Percentiles rank a stretch among this genome's conserved stretches.
These are phyloP conservation scores for Coniophora puteana DNA, from an alignment of 1,284 basidiomycete species.

Conservation along the genomic window DNA sequence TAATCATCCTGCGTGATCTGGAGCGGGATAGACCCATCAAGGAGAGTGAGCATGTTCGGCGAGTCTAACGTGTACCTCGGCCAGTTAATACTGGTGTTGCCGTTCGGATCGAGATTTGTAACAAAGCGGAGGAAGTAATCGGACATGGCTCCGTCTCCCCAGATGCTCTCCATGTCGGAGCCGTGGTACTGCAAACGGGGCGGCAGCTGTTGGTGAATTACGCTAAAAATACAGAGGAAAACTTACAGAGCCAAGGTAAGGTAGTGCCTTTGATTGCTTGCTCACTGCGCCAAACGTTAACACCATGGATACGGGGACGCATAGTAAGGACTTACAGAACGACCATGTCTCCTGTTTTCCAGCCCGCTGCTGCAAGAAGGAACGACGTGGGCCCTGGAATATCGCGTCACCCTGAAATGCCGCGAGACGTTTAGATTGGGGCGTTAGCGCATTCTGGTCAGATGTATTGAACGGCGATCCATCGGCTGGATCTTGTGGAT, in stretches of 20 bases:
- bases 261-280: slow-evolving; percentile 15
- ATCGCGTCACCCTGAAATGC: slow-evolving; percentile 23
- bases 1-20: slow-evolving; percentile 28
- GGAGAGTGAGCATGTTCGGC: slow-evolving; percentile 19
- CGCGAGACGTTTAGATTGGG: slow-evolving; percentile 26
- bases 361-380: slow-evolving; percentile 16
- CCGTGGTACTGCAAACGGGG: slow-evolving; percentile 11
- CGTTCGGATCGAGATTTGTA: slow-evolving; percentile 20
- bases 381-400: slow-evolving; percentile 24
- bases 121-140: slow-evolving; percentile 24
- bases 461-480: slow-evolving; percentile 23
- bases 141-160: slow-evolving; percentile 12
- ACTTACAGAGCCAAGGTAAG: slow-evolving; percentile 18
- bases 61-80: slow-evolving; percentile 15
- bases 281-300: slow-evolving; percentile 23
- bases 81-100: slow-evolving; percentile 13
- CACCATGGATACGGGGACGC: too few relatives aligned
- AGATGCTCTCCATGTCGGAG: slow-evolving; percentile 13
- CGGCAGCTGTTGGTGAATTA: too few relatives aligned
- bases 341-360: slow-evolving; percentile 27
- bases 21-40: slow-evolving; percentile 18
- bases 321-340: slow-evolving; percentile 27
- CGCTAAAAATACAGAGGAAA: background rate
- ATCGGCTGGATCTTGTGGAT: slow-evolving; percentile 18
- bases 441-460: slow-evolving; percentile 13